These are phyloP conservation scores for Leccinum fuscescens DNA, from an alignment of 1,284 basidiomycete genomes.

Conservation along the genomic window DNA sequence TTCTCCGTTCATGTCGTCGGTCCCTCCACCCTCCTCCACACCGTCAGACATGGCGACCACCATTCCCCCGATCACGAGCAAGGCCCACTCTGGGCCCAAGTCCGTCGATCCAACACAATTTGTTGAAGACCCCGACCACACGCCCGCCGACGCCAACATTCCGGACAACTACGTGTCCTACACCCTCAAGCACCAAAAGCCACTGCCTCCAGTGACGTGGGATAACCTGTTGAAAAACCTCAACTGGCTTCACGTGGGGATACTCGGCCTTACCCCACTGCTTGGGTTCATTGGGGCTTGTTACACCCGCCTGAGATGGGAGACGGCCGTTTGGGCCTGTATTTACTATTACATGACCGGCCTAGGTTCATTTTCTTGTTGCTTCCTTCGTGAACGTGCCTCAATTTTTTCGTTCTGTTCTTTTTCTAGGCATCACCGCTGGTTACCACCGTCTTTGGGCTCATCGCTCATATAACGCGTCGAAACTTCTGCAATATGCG, in stretches of 20 bases:
- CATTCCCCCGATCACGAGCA: constrained; percentile 29
- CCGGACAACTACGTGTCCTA: constrained; percentile 90
- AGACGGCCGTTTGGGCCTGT: constrained; percentile 71
- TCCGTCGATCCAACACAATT: constrained; percentile 12
- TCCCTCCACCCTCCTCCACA: constrained; percentile 23
- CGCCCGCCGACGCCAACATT: constrained; percentile 65
- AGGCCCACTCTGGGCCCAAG: constrained; percentile 3
- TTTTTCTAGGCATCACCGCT: constrained; percentile 53
- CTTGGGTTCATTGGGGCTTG: constrained; percentile 69
- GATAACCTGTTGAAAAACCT: constrained; percentile 69
- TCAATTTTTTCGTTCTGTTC: neutral
- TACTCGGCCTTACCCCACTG: constrained; percentile 72
- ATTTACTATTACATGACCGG: constrained; percentile 87
- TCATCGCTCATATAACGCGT: constrained; percentile 90
- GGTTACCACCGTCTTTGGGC: constrained; percentile 95
- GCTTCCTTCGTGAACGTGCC: neutral
- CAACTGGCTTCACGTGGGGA: constrained; percentile 63
- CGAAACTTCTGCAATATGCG: constrained; percentile 71
- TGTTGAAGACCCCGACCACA: constrained; percentile 36
- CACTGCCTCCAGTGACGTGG: constrained; percentile 76
- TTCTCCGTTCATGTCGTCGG: constrained; percentile 25
- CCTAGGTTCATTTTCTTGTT: constrained; percentile 49
- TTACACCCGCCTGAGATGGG: constrained; percentile 57
- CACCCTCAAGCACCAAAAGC: constrained; percentile 74
- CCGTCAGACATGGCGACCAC: constrained; percentile 26